Evolutionary conservation across 139 green algal species (phyloP), one percentile per base, ranked within the genome.

Genomic region (Closterium sp.): DNA sequence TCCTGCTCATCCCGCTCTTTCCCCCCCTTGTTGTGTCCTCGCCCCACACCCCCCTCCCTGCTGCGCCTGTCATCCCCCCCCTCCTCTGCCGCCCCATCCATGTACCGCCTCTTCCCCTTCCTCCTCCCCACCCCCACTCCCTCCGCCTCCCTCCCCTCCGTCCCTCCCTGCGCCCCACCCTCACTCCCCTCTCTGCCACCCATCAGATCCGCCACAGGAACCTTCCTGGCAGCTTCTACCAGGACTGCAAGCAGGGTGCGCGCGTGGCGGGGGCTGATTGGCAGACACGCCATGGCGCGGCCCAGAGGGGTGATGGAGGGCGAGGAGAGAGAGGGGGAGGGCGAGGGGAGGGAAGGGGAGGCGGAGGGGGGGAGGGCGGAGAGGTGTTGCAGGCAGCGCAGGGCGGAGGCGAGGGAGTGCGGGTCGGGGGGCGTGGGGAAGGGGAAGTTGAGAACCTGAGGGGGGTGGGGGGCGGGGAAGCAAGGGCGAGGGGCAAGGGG

Each of bases 371-470:
- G 19, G 19, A 94, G 92, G 21, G 92, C 92, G 34, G 91, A 94
- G 28, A 94, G 34, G 31, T 86, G 32, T 16, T 64, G 19, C 9
- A 94, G 92, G n/a, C 10, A 76, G 86, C 89, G 38, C 84, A 92
- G 21, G n/a, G 91, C 76, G 36, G 23, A 25, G 32, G 88, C 28
- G 23, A 95, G 64, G 30, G 84, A 94, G 0, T 86, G 88, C 2
- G 88, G 21, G 23, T 97, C 94, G 2, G 97, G 97, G 2, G 97
- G 94, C 3, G 97, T 97, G 2, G 97, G 97, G 93, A 99, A 99
- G 2, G 97, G 97, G 94, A 99, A 99, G 93, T 98, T 97, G 35
- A 90, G 32, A 21, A 98, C 96, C 94, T 93, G 87, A 1, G 87
- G 19, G 23, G 55, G 16, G 12, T 76, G 23, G 55, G 55, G 12